Evolutionary conservation across 345 rosid species (phyloP), one percentile per base, ranked within the genome.

Genomic region (Pistacia integerrima): DNA sequence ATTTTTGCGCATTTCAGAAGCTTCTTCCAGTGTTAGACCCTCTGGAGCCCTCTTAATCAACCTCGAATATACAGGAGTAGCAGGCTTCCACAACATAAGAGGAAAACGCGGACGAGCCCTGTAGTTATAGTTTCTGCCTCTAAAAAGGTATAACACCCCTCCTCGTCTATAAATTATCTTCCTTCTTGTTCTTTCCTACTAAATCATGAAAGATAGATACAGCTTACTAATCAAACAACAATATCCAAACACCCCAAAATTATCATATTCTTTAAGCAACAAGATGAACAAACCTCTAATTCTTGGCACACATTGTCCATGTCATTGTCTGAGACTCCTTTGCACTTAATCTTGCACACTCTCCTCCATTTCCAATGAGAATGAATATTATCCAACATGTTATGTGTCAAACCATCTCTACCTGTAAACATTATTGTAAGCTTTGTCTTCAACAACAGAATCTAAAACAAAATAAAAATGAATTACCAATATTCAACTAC

Each of bases 351-450:
- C 89, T 90, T 96, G 85, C 98, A 96, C 5, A 88, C 98, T 74
- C 98, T 89, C 56, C 91, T 76, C 56, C 97, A 79, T 84, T 93
- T 93, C 97, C 99, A 92, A 56, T 84, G 89, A 52, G 94, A 90
- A 80, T 96, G 98, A 79, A 95, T 91, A 76, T 93, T 93, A 54
- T 92, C 96, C 82, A 95, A 79, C 99, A 95, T 93, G 84, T 93
- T 93, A 85, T 93, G 99, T 1, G 97, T 92, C 73, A 96, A 87
- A 13, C 99, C 98, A 92, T 96, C 99, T 82, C 99, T 96, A 54
- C 98, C 99, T 95, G 81, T 76, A 63, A n/a, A 72, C 63, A 78
- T 46, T 13, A 41, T 6, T 41, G 28, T 13, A 33, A 54, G 38
- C 72, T 18, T 67, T 8, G 10, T 60, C 11, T 30, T 49, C 49